A percentile compares a stretch with the other conserved stretches of the same genome.
phyloP scores from a whole-genome alignment of 345 rosid genomes.

The Citrus trifoliata region DNA sequence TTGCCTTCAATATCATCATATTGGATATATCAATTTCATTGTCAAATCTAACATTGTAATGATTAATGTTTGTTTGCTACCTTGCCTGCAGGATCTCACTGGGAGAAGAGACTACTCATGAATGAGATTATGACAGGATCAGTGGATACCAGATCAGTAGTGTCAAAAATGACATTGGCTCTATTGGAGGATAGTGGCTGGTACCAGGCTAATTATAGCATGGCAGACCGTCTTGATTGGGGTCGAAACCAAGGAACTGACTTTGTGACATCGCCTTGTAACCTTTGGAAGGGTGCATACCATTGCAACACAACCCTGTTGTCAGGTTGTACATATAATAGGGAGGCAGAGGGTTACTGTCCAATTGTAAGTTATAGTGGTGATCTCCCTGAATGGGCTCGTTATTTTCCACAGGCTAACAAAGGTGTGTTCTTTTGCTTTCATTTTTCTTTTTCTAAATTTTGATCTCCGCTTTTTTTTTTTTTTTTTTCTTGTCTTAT shows the following conservation, averaged over 20 bases:
- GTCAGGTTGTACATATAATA: conserved; percentile 97
- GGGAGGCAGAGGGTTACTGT: conserved; percentile 99
- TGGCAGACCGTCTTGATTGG: conserved; percentile 99
- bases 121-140: conserved; percentile 99
- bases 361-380: conserved; percentile 91
- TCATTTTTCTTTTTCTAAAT: neutral
- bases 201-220: conserved; percentile 96
- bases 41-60: neutral
- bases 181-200: conserved; percentile 98
- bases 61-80: conserved; percentile 5
- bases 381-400: conserved; percentile 98
- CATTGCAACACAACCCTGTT: conserved; percentile 88
- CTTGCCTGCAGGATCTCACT: conserved; percentile 75
- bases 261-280: conserved; percentile 89
- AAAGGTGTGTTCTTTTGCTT: conserved; percentile 53
- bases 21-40: neutral
- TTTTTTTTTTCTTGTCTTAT: neutral
- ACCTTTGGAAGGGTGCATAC: conserved; percentile 95
- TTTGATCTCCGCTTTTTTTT: neutral
- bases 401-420: conserved; percentile 91
- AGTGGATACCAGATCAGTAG: conserved; percentile 95
- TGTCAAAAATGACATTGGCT: conserved; percentile 97
- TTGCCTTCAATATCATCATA: neutral
- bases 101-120: conserved; percentile 99
- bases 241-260: conserved; percentile 94